Evolutionary conservation across 331 rosid genomes (phyloP).

Genomic region (Malus hybrid): DNA sequence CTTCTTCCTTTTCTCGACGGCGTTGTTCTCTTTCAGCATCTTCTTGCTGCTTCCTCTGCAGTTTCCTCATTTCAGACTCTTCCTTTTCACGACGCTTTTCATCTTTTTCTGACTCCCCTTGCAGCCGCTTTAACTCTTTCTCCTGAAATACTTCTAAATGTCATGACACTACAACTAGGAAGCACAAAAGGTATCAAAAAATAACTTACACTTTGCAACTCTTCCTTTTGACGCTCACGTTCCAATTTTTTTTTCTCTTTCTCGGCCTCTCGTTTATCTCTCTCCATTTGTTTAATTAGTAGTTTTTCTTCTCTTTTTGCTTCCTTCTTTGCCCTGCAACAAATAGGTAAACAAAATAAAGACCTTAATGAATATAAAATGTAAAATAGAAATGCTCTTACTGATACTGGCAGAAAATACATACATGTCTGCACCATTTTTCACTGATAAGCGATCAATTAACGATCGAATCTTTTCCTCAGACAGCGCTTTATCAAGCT

Average conservation of each 20-base stretch:
- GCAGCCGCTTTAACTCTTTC: constrained; percentile 37
- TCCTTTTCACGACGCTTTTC: constrained; percentile 46
- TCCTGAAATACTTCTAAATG: constrained; percentile 39
- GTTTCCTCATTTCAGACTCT: constrained; percentile 49
- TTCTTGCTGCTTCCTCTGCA: constrained; percentile 58
- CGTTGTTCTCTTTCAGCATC: constrained; percentile 65
- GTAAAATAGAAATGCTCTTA: constrained; percentile 4
- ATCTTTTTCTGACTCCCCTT: constrained; percentile 41
- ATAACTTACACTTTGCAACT: constrained; percentile 43
- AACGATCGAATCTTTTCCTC: constrained; percentile 57
- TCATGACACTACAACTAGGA: background rate
- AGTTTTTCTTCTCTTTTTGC: constrained; percentile 57
- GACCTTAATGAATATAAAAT: background rate
- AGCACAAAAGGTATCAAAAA: background rate
- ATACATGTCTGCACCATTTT: constrained; percentile 61
- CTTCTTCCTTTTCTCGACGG: constrained; percentile 75
- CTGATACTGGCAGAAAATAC: constrained; percentile 2
- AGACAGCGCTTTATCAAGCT: constrained; percentile 43
- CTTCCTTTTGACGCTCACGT: constrained; percentile 42
- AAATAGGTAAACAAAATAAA: constrained; percentile 6
- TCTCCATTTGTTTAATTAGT: constrained; percentile 60
- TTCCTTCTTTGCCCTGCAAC: constrained; percentile 58
- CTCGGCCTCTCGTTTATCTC: constrained; percentile 51
- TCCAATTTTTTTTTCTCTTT: constrained; percentile 48
- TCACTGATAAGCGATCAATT: constrained; percentile 46